phyloP scores from a whole-genome alignment of 2,329 filamentous ascomycete genomes.

The Fusarium agapanthi region DNA sequence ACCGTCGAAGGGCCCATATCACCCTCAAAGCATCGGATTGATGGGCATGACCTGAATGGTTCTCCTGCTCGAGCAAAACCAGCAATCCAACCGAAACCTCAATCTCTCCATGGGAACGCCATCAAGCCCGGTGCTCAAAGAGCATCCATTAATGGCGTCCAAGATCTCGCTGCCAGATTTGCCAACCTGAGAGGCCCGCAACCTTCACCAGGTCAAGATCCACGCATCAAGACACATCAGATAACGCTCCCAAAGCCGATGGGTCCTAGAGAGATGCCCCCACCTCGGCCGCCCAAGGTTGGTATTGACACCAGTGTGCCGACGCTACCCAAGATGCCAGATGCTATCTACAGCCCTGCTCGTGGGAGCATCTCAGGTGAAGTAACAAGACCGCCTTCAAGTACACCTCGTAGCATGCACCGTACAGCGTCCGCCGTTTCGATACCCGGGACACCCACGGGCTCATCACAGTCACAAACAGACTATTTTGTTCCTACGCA shows the following conservation, averaged over 20 bases:
- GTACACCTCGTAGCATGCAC: constrained; percentile 70
- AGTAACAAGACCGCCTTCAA: constrained; percentile 70
- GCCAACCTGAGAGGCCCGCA: constrained; percentile 61
- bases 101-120: constrained; percentile 69
- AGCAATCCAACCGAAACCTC: constrained; percentile 71
- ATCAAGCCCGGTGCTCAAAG: constrained; percentile 45
- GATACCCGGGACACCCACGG: constrained; percentile 41
- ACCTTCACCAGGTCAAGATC: constrained; percentile 57
- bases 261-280: constrained; percentile 65
- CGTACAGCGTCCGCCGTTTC: constrained; percentile 64
- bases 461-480: constrained; percentile 41
- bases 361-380: constrained; percentile 74
- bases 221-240: constrained; percentile 61
- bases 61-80: constrained; percentile 52
- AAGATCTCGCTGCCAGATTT: constrained; percentile 66
- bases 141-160: constrained; percentile 45
- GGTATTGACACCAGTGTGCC: constrained; percentile 62
- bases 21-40: constrained; percentile 19
- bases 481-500: constrained; percentile 47
- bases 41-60: constrained; percentile 28
- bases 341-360: constrained; percentile 81
- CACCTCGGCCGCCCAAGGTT: constrained; percentile 54
- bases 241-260: constrained; percentile 51
- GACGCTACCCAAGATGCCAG: constrained; percentile 73
- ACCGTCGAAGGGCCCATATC: constrained; percentile 14